Percentiles rank a stretch among this genome's conserved stretches.
Conservation (phyloP, 1,284 basidiomycete species). For the Coniferiporia sulphurascens region DNA sequence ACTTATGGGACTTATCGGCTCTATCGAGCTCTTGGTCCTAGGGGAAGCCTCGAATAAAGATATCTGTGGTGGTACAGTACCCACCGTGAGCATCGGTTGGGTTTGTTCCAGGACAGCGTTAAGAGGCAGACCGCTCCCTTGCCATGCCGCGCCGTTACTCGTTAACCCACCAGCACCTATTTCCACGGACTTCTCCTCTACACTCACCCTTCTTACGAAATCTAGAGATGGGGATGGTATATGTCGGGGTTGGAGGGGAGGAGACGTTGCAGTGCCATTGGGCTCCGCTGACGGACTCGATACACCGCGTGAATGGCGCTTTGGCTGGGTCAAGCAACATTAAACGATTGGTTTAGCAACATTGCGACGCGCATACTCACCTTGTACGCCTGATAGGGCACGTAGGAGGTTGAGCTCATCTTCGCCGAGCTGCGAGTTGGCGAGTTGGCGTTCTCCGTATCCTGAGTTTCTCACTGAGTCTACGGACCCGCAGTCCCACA, state of each 20-base stretch:
- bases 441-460: no score
- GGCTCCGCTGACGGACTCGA: conserved; percentile 35
- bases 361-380: conserved; percentile 32
- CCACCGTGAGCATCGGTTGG: neutral
- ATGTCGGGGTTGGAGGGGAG: conserved; percentile 21
- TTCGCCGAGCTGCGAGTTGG: neutral
- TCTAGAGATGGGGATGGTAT: conserved; percentile 15
- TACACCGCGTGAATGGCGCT: conserved; percentile 58
- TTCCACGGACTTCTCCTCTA: neutral
- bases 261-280: conserved; percentile 25
- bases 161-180: neutral
- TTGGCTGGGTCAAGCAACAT: conserved; percentile 42
- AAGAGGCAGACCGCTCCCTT: neutral
- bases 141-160: neutral
- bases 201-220: neutral
- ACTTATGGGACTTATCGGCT: neutral
- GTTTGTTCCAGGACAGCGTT: neutral
- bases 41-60: neutral
- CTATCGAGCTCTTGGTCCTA: neutral
- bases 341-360: conserved; percentile 11
- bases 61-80: neutral
- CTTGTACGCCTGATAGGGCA: conserved; percentile 74
- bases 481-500: no score
- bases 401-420: conserved; percentile 27
- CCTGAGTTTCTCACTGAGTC: no score